Evolutionary conservation across 2,329 filamentous ascomycete genomes (phyloP).

Genomic region (Botrytis byssoidea): DNA sequence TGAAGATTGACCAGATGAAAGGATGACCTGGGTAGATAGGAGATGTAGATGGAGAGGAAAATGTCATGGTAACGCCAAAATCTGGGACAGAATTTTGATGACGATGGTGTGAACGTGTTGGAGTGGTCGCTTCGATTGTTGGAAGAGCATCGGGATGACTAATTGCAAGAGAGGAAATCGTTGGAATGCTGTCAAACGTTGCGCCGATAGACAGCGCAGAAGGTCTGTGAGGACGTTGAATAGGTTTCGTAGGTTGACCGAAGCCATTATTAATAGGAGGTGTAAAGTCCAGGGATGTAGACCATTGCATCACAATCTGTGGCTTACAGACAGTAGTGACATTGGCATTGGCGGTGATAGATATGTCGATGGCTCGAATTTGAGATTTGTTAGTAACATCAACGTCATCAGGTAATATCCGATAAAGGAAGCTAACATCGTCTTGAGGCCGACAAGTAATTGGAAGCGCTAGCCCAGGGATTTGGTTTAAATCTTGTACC

Average conservation of each 20-base stretch:
- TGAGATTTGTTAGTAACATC: constrained; percentile 45
- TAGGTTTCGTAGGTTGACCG: constrained; percentile 54
- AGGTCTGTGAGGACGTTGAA: constrained; percentile 60
- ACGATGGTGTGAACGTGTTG: constrained; percentile 33
- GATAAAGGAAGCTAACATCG: constrained; percentile 73
- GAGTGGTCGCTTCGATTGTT: constrained; percentile 52
- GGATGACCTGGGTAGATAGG: constrained; percentile 61
- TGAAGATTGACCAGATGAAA: constrained; percentile 72
- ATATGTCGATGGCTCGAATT: constrained; percentile 54
- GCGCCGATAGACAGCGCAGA: constrained; percentile 63
- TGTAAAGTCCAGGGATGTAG: constrained; percentile 67
- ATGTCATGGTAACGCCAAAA: constrained; percentile 73
- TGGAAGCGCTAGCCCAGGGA: constrained; percentile 52
- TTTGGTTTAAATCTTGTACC: constrained; percentile 56
- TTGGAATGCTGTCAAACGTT: constrained; percentile 51
- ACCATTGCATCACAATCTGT: constrained; percentile 64
- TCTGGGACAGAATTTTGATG: constrained; percentile 50
- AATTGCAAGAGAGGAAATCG: constrained; percentile 55
- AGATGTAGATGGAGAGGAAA: constrained; percentile 61
- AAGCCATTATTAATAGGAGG: constrained; percentile 63
- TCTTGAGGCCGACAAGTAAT: constrained; percentile 67
- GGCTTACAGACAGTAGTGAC: constrained; percentile 60
- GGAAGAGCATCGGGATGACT: constrained; percentile 60
- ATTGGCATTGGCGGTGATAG: constrained; percentile 58
- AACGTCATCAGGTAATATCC: constrained; percentile 50